These are phyloP conservation scores for Chaetomiaceae sp. DNA, from an alignment of 2,329 filamentous ascomycete genomes.

Conservation along the genomic window DNA sequence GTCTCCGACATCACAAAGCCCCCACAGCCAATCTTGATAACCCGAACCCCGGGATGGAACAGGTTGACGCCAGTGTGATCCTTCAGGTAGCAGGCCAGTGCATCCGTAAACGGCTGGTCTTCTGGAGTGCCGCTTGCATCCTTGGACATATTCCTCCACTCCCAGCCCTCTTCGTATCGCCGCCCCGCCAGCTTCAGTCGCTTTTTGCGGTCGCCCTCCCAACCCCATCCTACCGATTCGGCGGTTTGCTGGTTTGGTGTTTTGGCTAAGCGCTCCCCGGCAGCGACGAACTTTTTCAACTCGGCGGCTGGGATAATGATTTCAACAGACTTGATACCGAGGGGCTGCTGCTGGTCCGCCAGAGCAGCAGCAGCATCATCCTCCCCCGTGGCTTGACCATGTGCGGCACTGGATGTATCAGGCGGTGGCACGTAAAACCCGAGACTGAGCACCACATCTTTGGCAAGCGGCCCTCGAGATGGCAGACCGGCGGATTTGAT, in stretches of 20 bases:
- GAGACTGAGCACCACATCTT: constrained; percentile 49
- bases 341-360: constrained; percentile 2
- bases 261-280: constrained; percentile 31
- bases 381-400: too few relatives aligned
- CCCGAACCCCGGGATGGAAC: constrained; percentile 50
- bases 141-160: constrained; percentile 37
- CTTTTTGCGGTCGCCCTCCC: constrained; percentile 35
- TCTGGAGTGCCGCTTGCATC: background rate
- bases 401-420: too few relatives aligned
- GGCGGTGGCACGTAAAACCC: constrained; percentile 44
- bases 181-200: constrained; percentile 45
- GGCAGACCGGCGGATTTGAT: constrained; percentile 37
- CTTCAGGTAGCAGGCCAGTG: constrained; percentile 46
- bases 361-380: background rate
- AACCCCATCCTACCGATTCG: constrained; percentile 16
- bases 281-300: constrained; percentile 42
- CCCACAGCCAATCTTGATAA: constrained; percentile 51
- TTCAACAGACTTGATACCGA: constrained; percentile 45
- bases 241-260: constrained; percentile 8
- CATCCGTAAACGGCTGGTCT: constrained; percentile 46
- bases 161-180: constrained; percentile 50
- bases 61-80: constrained; percentile 52
- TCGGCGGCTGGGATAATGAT: constrained; percentile 49
- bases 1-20: constrained; percentile 53
- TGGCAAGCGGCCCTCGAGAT: constrained; percentile 33